Base-by-base conservation (phyloP, 306 rosid species). In the Canavalia gladiata region DNA sequence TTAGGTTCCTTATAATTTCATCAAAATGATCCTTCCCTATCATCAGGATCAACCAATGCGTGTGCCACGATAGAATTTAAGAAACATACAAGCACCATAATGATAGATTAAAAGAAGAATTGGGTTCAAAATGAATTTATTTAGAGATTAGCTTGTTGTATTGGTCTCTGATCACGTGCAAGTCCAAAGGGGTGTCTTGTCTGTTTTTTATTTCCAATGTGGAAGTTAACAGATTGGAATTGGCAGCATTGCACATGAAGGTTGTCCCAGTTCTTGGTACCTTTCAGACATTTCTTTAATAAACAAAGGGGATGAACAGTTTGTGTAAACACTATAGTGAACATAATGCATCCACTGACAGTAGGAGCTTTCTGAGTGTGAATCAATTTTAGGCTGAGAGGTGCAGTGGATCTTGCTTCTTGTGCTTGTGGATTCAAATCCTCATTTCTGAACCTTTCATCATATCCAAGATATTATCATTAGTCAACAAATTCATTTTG, bases 211-310 rank as follows among this genome's bases (percentile, higher is more conserved):
- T 63, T 63, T n/a, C 50, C 30, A 74, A 54, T 76, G 83, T 29
- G 45, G 67, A 82, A 60, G 74, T 45, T 37, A 80, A 74, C 8
- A 77, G 85, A 72, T 87, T 51, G 78, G 84, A 80, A 82, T 84
- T 79, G 77, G 78, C 84, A 86, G 84, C 49, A 37, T 31, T 55
- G 90, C 96, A 89, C 89, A 75, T 88, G 92, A 87, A 42, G 82
- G 55, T 82, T 81, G 89, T 85, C 77, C 29, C 69, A 51, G 43
- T 68, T 74, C 45, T 18, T 75, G 76, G 77, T 81, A 46, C 42
- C 87, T 86, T 51, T 51, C 57, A 85, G 85, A 88, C 89, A 74
- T 64, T 29, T 81, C 5, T 70, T 57, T 12, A 78, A 76, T 79
- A 88, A 72, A 84, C 60, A 4, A 35, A 49, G 8, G 68, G 56